Conservation (phyloP, 176 grass and related monocot genomes). For the Oryza rufipogon region DNA sequence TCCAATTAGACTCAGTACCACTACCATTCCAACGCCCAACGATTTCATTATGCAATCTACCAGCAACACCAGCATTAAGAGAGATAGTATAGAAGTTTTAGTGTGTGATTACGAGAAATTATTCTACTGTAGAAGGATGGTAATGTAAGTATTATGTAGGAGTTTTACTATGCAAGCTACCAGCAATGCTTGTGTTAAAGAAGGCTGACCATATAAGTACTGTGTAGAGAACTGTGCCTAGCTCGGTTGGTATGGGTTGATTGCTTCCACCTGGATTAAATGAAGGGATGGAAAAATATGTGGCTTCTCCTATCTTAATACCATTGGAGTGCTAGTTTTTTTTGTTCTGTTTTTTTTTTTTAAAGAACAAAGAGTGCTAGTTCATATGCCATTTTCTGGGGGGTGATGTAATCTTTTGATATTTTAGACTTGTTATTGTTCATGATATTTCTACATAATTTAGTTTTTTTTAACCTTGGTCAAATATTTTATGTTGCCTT, state of each 20-base stretch:
- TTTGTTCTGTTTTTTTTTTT: no score
- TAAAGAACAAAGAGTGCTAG: background rate
- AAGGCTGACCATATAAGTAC: background rate
- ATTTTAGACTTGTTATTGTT: background rate
- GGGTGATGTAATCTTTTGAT: background rate
- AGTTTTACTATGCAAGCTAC: slow-evolving; percentile 6
- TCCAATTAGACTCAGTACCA: background rate
- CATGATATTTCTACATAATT: background rate
- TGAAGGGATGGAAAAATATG: no score
- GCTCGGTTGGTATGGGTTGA: no score
- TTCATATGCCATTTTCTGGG: background rate
- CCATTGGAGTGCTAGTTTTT: no score
- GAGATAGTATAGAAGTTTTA: no score
- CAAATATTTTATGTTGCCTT: background rate
- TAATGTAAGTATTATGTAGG: no score
- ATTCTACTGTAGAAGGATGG: no score
- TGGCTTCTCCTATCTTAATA: no score
- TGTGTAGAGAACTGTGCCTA: no score
- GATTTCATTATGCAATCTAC: background rate
- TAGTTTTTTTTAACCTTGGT: background rate
- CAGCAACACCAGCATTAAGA: background rate
- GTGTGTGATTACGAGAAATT: no score
- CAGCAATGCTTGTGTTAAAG: background rate
- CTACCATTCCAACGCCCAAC: background rate
- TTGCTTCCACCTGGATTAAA: no score